Percentiles rank a stretch among this genome's conserved stretches.
Evolutionary conservation across 176 grass and related monocot species (phyloP).

Genomic region (Eleusine indica): DNA sequence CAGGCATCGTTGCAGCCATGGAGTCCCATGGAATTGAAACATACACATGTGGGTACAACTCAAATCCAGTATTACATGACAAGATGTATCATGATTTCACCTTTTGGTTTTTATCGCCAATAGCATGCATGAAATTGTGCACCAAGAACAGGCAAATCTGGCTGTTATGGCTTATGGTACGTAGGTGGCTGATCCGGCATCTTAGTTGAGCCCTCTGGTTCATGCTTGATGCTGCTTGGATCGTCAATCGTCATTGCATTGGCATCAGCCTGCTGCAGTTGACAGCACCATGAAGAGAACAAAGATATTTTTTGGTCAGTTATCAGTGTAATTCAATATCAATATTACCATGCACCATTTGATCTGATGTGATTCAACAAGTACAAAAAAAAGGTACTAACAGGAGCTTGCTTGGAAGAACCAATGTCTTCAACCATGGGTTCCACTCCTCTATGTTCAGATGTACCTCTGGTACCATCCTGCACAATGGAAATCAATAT

Average conservation of each 20-base stretch:
- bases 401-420: conserved; percentile 37
- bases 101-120: conserved; percentile 4
- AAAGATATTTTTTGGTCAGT: background rate
- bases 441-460: conserved; percentile 48
- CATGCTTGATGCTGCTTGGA: conserved; percentile 47
- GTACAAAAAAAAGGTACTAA: conserved; percentile 31
- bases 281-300: conserved; percentile 13
- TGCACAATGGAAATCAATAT: conserved; percentile 23
- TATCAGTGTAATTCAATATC: background rate
- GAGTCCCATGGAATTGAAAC: background rate
- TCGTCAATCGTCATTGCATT: conserved; percentile 54
- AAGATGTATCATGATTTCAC: background rate
- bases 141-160: background rate
- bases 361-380: background rate
- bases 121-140: conserved; percentile 4
- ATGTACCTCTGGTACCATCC: conserved; percentile 37
- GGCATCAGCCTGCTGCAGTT: conserved; percentile 29
- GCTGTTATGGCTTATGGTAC: conserved; percentile 46
- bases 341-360: background rate
- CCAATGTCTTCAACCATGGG: conserved; percentile 37
- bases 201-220: conserved; percentile 50
- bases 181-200: conserved; percentile 19
- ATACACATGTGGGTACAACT: background rate
- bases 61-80: conserved; percentile 7
- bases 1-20: background rate